Conservation (phyloP, 257 asterid species). For the Solanum verrucosum region DNA sequence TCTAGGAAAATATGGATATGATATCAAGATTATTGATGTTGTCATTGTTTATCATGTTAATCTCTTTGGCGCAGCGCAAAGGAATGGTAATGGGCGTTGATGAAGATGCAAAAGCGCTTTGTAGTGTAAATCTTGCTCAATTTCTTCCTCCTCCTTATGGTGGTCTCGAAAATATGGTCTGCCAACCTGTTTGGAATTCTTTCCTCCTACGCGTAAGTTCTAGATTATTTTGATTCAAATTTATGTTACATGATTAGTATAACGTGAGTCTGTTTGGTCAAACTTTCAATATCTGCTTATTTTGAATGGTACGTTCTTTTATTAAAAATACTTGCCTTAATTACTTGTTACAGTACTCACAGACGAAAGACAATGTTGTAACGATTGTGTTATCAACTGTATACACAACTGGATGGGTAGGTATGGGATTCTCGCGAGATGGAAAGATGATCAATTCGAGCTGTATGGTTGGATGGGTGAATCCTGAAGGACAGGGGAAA, state of each 20-base stretch:
- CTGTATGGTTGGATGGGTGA: conserved; percentile 33
- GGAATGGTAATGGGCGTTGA: background rate
- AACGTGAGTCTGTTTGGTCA: background rate
- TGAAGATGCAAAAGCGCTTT: conserved; percentile 22
- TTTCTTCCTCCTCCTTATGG: conserved; percentile 87
- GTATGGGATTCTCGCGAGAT: conserved; percentile 6
- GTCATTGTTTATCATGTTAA: background rate
- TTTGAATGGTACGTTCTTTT: background rate
- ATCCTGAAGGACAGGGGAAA: background rate
- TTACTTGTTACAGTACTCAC: conserved; percentile 3
- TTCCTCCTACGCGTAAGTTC: conserved; percentile 54
- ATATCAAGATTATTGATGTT: background rate
- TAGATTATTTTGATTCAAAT: no score
- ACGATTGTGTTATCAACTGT: conserved; percentile 5
- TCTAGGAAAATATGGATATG: background rate
- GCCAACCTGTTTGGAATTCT: conserved; percentile 82
- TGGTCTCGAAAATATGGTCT: conserved; percentile 50
- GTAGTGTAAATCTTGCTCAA: conserved; percentile 48
- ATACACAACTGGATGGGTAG: conserved; percentile 12
- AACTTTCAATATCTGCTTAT: background rate
- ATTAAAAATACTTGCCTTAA: background rate
- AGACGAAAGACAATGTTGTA: conserved; percentile 3
- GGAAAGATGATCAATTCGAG: conserved; percentile 11
- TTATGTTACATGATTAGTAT: background rate
- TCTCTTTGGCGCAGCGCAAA: conserved; percentile 1